Conservation (phyloP, 345 rosid genomes). For the Mallotus nudiflorus region DNA sequence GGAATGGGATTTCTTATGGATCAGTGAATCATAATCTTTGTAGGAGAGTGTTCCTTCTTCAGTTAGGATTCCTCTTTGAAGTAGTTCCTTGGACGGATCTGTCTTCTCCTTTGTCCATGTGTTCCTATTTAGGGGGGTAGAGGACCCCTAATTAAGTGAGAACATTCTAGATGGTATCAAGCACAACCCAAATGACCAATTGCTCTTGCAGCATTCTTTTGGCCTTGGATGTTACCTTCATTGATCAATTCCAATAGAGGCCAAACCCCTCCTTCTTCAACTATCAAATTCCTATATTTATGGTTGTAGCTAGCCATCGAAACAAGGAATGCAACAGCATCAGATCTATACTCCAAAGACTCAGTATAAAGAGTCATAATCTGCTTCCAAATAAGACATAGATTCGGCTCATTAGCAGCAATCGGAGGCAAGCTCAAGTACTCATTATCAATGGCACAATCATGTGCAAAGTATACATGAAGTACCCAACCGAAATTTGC, state of each 20-base stretch:
- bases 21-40: no score
- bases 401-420: slow-evolving; percentile 87
- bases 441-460: no score
- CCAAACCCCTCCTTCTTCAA: slow-evolving; percentile 86
- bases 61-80: no score
- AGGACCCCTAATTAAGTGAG: no score
- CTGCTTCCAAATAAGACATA: slow-evolving; percentile 89
- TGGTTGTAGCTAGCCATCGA: slow-evolving; percentile 79
- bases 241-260: slow-evolving; percentile 74
- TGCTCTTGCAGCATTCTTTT: slow-evolving; percentile 78
- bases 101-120: no score
- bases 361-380: slow-evolving; percentile 75
- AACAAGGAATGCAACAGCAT: slow-evolving; percentile 80
- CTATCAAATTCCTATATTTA: slow-evolving; percentile 76
- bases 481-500: slow-evolving; percentile 95
- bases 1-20: no score
- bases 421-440: no score
- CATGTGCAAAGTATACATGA: no score
- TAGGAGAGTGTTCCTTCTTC: no score
- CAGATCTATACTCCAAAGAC: slow-evolving; percentile 61
- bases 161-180: no score
- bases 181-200: slow-evolving; percentile 79
- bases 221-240: slow-evolving; percentile 80
- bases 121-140: no score
- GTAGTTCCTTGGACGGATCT: no score